Evolutionary conservation across 2,329 filamentous ascomycete genomes (phyloP), one percentile per base, ranked within the genome.

Genomic region (Verticillium longisporum): DNA sequence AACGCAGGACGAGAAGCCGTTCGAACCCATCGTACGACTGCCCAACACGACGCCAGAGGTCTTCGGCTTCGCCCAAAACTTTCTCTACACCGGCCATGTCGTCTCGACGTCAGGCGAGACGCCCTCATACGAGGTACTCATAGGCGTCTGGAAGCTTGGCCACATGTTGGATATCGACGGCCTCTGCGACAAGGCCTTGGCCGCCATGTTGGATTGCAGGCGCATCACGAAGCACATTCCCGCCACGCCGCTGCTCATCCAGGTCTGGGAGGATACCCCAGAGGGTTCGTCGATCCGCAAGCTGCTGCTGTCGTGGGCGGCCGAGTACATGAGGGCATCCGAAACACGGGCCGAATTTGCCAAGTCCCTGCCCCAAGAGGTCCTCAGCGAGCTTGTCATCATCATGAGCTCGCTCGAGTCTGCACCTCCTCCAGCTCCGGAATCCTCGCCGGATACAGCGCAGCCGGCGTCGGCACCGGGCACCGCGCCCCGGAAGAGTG

Each of bases 261-360:
- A 83, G 66, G 84, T 85, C 6, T 88, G 85, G 84, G 79, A 82
- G 57, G 83, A 87, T 58, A 86, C 84, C 0, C 83, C 83, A 0
- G 82, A 84, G 64, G 84, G 83, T 9, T 87, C 84, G 2, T 79
- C 82, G 1, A 82, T 88, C 57, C 78, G 85, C 45, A 77, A 78
- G 62, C 79, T 88, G 41, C 77, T 88, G 14, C 73, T 87, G 3
- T 80, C 77, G 11, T 88, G 85, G 85, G 82, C 84, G 1, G 84
- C 83, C 32, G 85, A 88, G 70, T 87, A 87, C 66, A 85, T 87
- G 74, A 75, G 82, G 53, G 81, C 81, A 0, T 85, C 83, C 3
- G 79, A 84, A 26, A 77, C 78, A 1, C 77, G 83, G 18, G 76
- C 80, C 9, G 82, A 84, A 62, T 87, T 87, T 67, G 85, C 82